Evolutionary conservation across 2,329 filamentous ascomycete genomes (phyloP).

Genomic region (Fusarium paranaense): DNA sequence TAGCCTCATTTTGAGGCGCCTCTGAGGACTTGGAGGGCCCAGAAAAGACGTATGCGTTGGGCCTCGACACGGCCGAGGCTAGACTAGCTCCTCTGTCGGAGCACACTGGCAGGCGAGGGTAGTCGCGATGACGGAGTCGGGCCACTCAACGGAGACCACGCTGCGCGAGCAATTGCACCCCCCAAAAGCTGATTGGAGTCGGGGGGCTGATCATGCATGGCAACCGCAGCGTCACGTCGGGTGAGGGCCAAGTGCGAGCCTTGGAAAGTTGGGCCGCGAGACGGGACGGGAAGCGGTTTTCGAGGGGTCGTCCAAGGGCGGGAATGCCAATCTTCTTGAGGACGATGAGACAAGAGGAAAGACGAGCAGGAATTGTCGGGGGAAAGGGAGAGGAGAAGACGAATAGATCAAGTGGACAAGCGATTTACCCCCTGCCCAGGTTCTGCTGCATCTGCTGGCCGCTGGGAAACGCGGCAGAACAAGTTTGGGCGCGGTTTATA

Average conservation of each 20-base stretch:
- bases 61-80: constrained; percentile 39
- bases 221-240: constrained; percentile 46
- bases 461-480: constrained; percentile 42
- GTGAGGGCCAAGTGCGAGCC: constrained; percentile 40
- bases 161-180: constrained; percentile 43
- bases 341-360: not conserved
- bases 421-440: not conserved
- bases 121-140: constrained; percentile 36
- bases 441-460: constrained; percentile 28
- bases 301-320: constrained; percentile 6
- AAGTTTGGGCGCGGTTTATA: constrained; percentile 40
- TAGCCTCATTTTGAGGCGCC: constrained; percentile 47
- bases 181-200: constrained; percentile 45
- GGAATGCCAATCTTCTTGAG: constrained; percentile 11
- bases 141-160: constrained; percentile 46
- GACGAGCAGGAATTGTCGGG: constrained; percentile 2
- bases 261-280: constrained; percentile 44
- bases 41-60: constrained; percentile 36
- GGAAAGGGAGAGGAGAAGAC: constrained; percentile 19
- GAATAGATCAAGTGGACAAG: constrained; percentile 20
- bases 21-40: constrained; percentile 33
- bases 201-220: constrained; percentile 46
- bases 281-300: constrained; percentile 12
- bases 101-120: constrained; percentile 31
- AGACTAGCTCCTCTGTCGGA: constrained; percentile 33